Evolutionary conservation across 2,329 filamentous ascomycete genomes (phyloP).

Genomic region (Tolypocladium pustulatum): DNA sequence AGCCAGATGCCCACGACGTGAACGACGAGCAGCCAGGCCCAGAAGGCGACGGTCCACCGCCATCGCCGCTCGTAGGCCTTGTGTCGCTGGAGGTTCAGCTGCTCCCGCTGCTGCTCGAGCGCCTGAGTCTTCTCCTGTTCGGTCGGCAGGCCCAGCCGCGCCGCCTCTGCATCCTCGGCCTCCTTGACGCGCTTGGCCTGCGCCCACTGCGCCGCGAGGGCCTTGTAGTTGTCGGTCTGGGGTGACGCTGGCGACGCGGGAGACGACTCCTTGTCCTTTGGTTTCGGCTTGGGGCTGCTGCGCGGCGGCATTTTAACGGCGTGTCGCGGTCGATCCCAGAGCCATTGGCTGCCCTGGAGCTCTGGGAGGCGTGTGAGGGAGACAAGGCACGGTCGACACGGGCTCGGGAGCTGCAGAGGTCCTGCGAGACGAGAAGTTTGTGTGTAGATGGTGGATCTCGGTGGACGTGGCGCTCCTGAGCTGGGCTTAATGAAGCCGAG

Average conservation of each 20-base stretch:
- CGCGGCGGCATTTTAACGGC: constrained; percentile 15
- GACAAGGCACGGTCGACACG: neutral
- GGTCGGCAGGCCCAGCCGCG: constrained; percentile 16
- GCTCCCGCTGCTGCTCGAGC: constrained; percentile 33
- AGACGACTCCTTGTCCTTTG: constrained; percentile 11
- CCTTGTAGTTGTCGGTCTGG: constrained; percentile 37
- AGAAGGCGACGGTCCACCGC: constrained; percentile 55
- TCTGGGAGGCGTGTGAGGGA: constrained; percentile 1
- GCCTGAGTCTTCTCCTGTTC: constrained; percentile 23
- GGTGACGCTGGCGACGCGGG: constrained; percentile 1
- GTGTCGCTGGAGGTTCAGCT: constrained; percentile 37
- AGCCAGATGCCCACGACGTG: constrained; percentile 78
- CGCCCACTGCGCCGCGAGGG: constrained; percentile 42
- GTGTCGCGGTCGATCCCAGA: constrained; percentile 4
- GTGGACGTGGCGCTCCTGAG: neutral
- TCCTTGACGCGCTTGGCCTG: constrained; percentile 41
- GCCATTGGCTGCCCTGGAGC: constrained; percentile 16
- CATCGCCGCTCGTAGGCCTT: constrained; percentile 40
- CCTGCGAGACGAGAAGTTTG: neutral
- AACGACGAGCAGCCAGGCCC: constrained; percentile 58
- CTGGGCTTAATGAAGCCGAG: neutral
- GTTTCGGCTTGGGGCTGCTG: constrained; percentile 13
- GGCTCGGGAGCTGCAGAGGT: neutral
- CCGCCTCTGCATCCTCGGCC: constrained; percentile 24
- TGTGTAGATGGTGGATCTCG: neutral